phyloP scores from a whole-genome alignment of 2,329 filamentous ascomycete genomes.

The Fusarium sp. region DNA sequence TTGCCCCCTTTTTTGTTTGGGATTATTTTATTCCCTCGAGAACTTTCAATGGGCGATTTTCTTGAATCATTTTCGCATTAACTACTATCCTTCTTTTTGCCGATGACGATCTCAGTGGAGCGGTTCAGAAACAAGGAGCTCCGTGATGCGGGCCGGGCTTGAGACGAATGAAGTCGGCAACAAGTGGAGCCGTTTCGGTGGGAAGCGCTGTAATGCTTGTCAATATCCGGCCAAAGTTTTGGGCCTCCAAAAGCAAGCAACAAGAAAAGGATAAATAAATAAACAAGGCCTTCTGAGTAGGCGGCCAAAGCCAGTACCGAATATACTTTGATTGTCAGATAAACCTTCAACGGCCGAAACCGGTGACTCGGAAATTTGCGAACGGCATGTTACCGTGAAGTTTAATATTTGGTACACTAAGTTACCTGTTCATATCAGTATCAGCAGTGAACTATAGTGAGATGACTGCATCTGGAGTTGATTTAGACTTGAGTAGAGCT shows the following conservation, averaged over 20 bases:
- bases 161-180: conserved; percentile 33
- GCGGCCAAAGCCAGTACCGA: background rate
- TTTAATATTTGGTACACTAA: background rate
- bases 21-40: background rate
- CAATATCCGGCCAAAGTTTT: conserved; percentile 3
- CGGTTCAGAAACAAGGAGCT: conserved; percentile 21
- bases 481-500: background rate
- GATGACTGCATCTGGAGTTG: background rate
- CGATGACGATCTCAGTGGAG: conserved; percentile 16
- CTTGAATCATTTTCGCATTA: background rate
- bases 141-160: conserved; percentile 17
- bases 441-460: background rate
- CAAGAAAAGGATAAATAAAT: background rate
- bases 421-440: background rate
- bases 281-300: background rate
- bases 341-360: background rate
- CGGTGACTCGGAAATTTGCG: conserved; percentile 7
- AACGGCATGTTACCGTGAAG: background rate
- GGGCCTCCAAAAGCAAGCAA: conserved; percentile 4
- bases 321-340: background rate
- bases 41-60: background rate
- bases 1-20: background rate
- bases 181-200: conserved; percentile 29
- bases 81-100: background rate
- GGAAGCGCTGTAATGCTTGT: conserved; percentile 15